A percentile compares a stretch with the other conserved stretches of the same genome.
These are phyloP conservation scores for Naganishia randhawae DNA, from an alignment of 768 basidiomycete genomes.

Conservation along the genomic window DNA sequence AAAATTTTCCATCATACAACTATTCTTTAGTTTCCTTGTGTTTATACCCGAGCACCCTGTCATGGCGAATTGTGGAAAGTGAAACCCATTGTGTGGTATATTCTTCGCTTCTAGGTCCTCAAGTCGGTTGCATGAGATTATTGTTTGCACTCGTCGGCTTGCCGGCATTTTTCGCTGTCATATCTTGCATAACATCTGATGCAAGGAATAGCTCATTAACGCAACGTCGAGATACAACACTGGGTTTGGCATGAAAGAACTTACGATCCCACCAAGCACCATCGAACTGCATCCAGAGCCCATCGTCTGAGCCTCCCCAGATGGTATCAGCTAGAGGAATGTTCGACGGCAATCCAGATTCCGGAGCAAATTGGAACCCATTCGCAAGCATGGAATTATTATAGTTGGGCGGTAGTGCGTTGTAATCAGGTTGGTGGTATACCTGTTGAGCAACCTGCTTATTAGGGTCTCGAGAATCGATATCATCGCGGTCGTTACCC, in stretches of 20 bases:
- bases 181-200: conserved; percentile 13
- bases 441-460: neutral
- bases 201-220: no score
- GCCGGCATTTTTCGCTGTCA: conserved; percentile 11
- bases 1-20: neutral
- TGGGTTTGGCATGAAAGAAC: neutral
- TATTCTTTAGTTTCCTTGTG: neutral
- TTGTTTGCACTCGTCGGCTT: neutral
- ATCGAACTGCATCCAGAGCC: conserved; percentile 26
- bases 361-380: conserved; percentile 9
- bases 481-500: neutral
- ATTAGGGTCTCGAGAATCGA: neutral
- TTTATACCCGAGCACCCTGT: no score
- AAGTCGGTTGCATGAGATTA: neutral
- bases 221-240: no score
- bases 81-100: neutral
- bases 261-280: conserved; percentile 27
- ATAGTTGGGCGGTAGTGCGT: neutral
- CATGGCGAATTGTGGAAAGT: no score
- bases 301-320: conserved; percentile 18
- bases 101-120: neutral
- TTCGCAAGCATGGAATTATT: neutral
- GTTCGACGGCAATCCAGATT: neutral
- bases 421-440: conserved; percentile 2
- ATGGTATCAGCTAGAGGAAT: conserved; percentile 7